Base-by-base conservation (phyloP, 768 basidiomycete species). In the Crassisporium funariophilum region DNA sequence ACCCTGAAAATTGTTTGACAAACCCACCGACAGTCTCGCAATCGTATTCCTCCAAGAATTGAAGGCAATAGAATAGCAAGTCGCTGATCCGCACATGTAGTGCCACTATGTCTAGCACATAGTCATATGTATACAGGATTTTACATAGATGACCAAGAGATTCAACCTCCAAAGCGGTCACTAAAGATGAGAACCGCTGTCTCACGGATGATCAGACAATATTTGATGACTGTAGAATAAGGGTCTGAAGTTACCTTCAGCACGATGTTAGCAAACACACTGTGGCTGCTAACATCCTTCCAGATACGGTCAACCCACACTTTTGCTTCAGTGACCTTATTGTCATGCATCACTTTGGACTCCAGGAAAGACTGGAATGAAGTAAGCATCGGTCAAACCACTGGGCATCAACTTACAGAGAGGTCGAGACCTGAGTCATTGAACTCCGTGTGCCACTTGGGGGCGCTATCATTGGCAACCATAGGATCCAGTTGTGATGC, bases 21-120 rank as follows among this genome's bases (percentile, higher is more conserved):
- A 46, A 70, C 84, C 19, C 61, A 86, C 89, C 89, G 23, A 91
- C 84, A 16, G 82, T 84, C 58, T 90, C 88, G 51, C 85, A 90
- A 56, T 90, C 88, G 54, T 86, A 90, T 33, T 82, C 76, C 46
- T 87, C 80, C 34, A 90, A 66, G 47, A 89, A 76, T 12, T 68
- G 66, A 35, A 91, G 64, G 0, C 82, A 79, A 51, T 81, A 74
- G 20, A 78, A 81, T 22, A 89, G 67, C n/a, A 92, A 59, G 44
- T 84, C 81, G 9, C 75, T 72, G n/a, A 89, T 66, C 46, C 74
- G 79, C 15, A 78, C 64, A 60, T 92, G 86, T 19, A 91, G 65
- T 6, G 86, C 77, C 35, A 91, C 54, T 36, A 88, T 76, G 55
- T 91, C 88, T 15, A 92, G 64, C 0, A 79, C 77, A 17, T 65